Conservation (phyloP, 441 rosid species). For the Gossypium davidsonii region DNA sequence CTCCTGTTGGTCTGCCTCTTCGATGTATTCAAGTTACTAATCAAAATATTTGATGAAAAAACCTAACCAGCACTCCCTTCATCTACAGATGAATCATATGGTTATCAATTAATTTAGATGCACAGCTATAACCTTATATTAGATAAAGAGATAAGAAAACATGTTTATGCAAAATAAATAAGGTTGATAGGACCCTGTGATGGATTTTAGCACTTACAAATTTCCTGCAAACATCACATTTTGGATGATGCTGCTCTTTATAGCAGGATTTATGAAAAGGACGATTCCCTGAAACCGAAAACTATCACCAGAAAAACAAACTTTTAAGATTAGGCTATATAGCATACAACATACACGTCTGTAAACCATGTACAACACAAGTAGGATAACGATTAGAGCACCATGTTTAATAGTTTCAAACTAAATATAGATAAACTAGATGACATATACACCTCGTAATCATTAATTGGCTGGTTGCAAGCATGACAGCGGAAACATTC, state of each 20-base stretch:
- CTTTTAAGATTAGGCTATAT: slow-evolving; percentile 11
- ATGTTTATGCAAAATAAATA: neutral
- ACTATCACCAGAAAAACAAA: slow-evolving; percentile 39
- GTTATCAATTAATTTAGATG: neutral
- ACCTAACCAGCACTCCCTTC: neutral
- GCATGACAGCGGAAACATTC: slow-evolving; percentile 80
- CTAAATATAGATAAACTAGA: neutral
- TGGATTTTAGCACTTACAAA: slow-evolving; percentile 49
- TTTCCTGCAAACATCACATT: slow-evolving; percentile 80
- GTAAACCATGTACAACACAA: neutral
- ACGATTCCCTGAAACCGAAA: slow-evolving; percentile 66
- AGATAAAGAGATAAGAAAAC: neutral
- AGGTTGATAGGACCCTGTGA: neutral
- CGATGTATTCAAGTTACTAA: neutral
- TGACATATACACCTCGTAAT: slow-evolving; percentile 58
- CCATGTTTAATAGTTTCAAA: neutral
- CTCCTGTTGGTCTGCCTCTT: neutral
- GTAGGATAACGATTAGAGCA: neutral
- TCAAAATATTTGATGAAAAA: neutral
- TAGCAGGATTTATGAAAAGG: slow-evolving; percentile 86
- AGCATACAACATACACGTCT: neutral
- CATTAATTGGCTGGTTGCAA: slow-evolving; percentile 75
- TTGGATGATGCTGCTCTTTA: slow-evolving; percentile 78
- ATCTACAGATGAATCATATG: neutral
- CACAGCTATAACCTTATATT: neutral